Evolutionary conservation across 805 yeast species (phyloP).

Genomic region (Candida nanaspora): DNA sequence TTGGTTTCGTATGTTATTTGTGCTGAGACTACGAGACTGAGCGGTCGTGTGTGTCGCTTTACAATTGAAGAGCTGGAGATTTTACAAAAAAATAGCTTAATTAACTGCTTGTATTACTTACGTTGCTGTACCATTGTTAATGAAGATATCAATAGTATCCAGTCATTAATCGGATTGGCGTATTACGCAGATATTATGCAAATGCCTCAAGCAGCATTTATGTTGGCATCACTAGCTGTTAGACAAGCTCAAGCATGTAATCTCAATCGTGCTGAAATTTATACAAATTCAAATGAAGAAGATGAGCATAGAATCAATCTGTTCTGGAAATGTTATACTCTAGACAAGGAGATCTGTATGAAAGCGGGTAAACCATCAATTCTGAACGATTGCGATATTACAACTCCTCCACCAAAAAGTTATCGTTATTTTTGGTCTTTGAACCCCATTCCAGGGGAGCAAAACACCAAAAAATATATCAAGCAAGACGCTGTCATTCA

Average conservation of each 20-base stretch:
- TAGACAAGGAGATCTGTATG: slow-evolving; percentile 38
- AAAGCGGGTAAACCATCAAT: slow-evolving; percentile 44
- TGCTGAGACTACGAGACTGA: slow-evolving; percentile 3
- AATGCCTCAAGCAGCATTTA: slow-evolving; percentile 32
- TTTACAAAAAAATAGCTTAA: slow-evolving; percentile 24
- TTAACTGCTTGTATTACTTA: slow-evolving; percentile 43
- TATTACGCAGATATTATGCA: slow-evolving; percentile 27
- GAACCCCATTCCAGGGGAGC: neutral
- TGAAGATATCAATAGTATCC: slow-evolving; percentile 45
- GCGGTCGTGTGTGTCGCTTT: slow-evolving; percentile 1
- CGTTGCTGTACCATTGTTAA: slow-evolving; percentile 41
- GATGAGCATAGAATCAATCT: slow-evolving; percentile 34
- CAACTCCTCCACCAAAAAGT: slow-evolving; percentile 22
- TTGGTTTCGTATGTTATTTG: slow-evolving; percentile 11
- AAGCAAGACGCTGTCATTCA: too few species aligned
- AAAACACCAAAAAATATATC: too few species aligned
- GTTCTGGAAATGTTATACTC: slow-evolving; percentile 43
- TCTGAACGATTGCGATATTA: slow-evolving; percentile 32
- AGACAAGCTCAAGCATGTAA: slow-evolving; percentile 54
- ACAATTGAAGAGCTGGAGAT: slow-evolving; percentile 15
- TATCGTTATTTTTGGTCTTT: slow-evolving; percentile 16
- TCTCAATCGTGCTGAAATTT: slow-evolving; percentile 42
- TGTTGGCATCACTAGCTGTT: slow-evolving; percentile 37
- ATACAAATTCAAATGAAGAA: slow-evolving; percentile 25
- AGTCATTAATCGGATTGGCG: slow-evolving; percentile 43